Evolutionary conservation across 2,329 filamentous ascomycete species (phyloP).

Genomic region (Exophiala lecanii-corni): DNA sequence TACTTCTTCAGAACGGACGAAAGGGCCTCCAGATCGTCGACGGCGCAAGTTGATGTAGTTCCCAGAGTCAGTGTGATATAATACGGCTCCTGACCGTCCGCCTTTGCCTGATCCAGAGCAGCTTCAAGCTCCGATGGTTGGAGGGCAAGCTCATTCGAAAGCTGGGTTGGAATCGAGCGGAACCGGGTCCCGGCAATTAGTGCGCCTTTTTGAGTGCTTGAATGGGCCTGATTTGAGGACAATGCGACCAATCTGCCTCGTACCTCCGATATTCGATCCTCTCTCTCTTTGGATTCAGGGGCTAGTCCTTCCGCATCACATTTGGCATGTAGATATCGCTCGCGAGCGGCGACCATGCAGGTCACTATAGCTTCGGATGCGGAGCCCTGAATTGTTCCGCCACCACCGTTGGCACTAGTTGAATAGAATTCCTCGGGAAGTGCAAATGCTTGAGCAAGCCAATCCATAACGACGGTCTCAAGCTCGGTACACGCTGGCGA

Average conservation of each 20-base stretch:
- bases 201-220: constrained; percentile 80
- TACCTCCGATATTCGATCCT: constrained; percentile 64
- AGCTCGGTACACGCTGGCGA: constrained; percentile 88
- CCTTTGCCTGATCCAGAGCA: constrained; percentile 61
- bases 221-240: constrained; percentile 74
- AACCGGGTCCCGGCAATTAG: constrained; percentile 82
- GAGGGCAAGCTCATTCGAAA: constrained; percentile 64
- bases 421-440: constrained; percentile 72
- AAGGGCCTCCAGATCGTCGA: constrained; percentile 75
- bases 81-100: constrained; percentile 73
- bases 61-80: constrained; percentile 81
- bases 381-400: constrained; percentile 90
- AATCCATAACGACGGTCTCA: constrained; percentile 89
- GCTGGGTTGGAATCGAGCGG: constrained; percentile 60
- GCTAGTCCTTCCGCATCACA: constrained; percentile 47
- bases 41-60: constrained; percentile 80
- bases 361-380: constrained; percentile 85
- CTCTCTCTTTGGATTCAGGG: constrained; percentile 52
- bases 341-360: constrained; percentile 79
- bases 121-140: constrained; percentile 58
- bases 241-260: constrained; percentile 73
- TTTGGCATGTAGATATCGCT: constrained; percentile 65
- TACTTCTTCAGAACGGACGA: constrained; percentile 44
- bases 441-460: constrained; percentile 71
- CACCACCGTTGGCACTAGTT: constrained; percentile 60